Conservation (phyloP, 1,139 yeast genomes). For the Zygoascus hellenicus region DNA sequence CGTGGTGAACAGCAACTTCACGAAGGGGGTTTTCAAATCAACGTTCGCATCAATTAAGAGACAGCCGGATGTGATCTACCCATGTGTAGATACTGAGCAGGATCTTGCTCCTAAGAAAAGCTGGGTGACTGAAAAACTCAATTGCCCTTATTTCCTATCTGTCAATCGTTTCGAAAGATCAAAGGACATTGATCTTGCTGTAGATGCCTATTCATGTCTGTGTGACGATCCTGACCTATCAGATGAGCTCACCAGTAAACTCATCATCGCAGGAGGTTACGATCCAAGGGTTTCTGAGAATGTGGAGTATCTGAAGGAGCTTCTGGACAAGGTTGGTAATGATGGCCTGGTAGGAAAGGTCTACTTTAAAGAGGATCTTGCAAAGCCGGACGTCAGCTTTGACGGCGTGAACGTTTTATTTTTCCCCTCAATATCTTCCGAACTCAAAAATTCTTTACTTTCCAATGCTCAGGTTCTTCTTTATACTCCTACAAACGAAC, state of each 20-base stretch:
- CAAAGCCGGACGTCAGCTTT: background rate
- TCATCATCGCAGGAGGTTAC: constrained; percentile 89
- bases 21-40: constrained; percentile 58
- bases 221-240: constrained; percentile 6
- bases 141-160: constrained; percentile 50
- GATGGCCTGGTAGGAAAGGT: background rate
- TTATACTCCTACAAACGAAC: constrained; percentile 90
- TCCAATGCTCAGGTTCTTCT: constrained; percentile 53
- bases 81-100: constrained; percentile 60
- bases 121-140: constrained; percentile 15
- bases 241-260: constrained; percentile 25
- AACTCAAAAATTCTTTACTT: constrained; percentile 60
- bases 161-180: constrained; percentile 85
- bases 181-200: constrained; percentile 75
- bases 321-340: constrained; percentile 45
- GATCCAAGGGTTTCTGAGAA: constrained; percentile 74
- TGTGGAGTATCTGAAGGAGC: constrained; percentile 59
- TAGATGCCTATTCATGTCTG: constrained; percentile 46
- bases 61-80: constrained; percentile 72
- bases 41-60: constrained; percentile 49
- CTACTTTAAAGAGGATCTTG: background rate
- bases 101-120: background rate
- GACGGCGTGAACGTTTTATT: constrained; percentile 50
- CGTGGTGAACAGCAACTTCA: constrained; percentile 83
- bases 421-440: constrained; percentile 69